These are phyloP conservation scores for Trichoderma sp. DNA, from an alignment of 2,329 filamentous ascomycete species.

Conservation along the genomic window DNA sequence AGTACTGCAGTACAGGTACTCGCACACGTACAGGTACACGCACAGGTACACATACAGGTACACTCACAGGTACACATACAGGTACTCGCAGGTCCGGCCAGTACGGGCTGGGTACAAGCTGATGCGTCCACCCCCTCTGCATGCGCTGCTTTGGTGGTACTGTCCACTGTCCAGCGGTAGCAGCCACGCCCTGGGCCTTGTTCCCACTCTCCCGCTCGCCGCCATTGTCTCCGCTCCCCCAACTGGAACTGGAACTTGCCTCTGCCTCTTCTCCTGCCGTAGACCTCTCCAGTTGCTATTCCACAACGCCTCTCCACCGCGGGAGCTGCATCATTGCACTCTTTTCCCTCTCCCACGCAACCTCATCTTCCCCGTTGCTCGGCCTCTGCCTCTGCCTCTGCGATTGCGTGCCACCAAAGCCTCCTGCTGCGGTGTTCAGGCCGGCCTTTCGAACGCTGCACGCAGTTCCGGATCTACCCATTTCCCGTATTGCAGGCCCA, in stretches of 20 bases:
- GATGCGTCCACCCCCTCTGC: not conserved
- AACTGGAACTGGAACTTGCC: conserved; percentile 27
- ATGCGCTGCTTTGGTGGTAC: not conserved
- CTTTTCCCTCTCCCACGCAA: conserved; percentile 18
- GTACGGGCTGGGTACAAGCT: not conserved
- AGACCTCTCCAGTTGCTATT: not conserved
- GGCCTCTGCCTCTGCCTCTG: not conserved
- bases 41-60: not conserved
- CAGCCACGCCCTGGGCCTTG: conserved; percentile 11
- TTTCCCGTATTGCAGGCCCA: conserved; percentile 24
- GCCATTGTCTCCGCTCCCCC: conserved; percentile 34
- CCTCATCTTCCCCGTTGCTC: conserved; percentile 3
- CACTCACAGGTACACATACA: not conserved
- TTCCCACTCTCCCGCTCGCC: conserved; percentile 30
- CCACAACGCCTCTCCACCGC: conserved; percentile 17
- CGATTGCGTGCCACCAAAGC: conserved; percentile 14
- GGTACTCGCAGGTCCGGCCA: not conserved
- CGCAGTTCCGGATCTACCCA: conserved; percentile 21
- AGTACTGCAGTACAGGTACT: not conserved
- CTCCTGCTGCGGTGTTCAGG: conserved; percentile 23
- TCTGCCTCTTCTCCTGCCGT: conserved; percentile 20
- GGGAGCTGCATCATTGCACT: conserved; percentile 29
- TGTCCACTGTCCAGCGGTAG: not conserved
- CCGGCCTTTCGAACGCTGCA: conserved; percentile 22
- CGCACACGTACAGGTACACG: not conserved